Evolutionary conservation across 1,284 basidiomycete genomes (phyloP), one percentile per base, ranked within the genome.

Genomic region (Ceratobasidium sp.): DNA sequence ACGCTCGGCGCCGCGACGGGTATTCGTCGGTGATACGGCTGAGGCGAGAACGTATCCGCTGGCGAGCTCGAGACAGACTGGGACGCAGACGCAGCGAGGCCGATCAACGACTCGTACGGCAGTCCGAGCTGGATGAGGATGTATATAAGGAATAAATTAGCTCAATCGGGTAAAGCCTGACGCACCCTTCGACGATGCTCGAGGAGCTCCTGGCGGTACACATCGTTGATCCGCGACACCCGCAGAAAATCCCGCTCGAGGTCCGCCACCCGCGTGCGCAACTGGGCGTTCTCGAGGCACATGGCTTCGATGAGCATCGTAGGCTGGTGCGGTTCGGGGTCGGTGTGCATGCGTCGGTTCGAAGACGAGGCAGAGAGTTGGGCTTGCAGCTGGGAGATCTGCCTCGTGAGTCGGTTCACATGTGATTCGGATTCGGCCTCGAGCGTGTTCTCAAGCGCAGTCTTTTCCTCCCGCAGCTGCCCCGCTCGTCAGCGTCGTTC

Each of bases 401-500:
- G 90, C 58, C 91, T 83, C 39, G 88, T 88, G 51, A 93, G 84
- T 69, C 88, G 83, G 78, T 93, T 92, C 73, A 93, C 91, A 81
- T 92, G 90, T 16, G 86, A 88, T 81, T 94, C 92, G 14, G 87
- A 90, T 81, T 93, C 92, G 8, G 91, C 92, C 81, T 94, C 92
- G 27, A 92, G 86, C 0, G 84, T 86, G 79, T 93, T 93, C 81
- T 93, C 92, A 39, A 93, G 84, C n/a, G 88, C 87, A 59, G 92
- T 90, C 80, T 94, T 94, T 82, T 94, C 92, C 79, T 92, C 90
- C 56, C 89, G 86, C 59, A 93, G 84, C 92, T 93, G 54, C n/a
- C 34, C n/a, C 43, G 49, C 34, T 41, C 19, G 41, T 66, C 31
- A 49, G 14, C 41, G 13, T 41, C 22, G n/a, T 59, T 2, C 6